Evolutionary conservation across 2,329 filamentous ascomycete species (phyloP).

Genomic region (Curvularia sp.): DNA sequence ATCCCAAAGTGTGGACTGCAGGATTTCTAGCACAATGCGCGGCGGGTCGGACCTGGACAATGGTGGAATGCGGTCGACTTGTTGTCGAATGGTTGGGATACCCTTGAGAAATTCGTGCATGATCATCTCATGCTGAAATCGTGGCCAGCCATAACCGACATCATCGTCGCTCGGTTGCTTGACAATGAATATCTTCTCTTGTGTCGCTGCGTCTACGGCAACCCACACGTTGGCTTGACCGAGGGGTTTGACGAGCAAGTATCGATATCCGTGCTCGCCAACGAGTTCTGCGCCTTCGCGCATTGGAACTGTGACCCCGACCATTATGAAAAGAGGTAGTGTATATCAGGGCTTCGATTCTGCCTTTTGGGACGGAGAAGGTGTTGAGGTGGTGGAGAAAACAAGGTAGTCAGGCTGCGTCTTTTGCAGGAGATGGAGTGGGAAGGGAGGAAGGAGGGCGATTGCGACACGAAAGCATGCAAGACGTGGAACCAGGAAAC

Average conservation of each 20-base stretch:
- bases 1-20: slow-evolving; percentile 20
- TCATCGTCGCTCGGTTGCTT: slow-evolving; percentile 22
- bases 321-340: slow-evolving; percentile 2
- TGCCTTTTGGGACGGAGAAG: not conserved
- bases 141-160: slow-evolving; percentile 16
- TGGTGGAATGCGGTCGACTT: slow-evolving; percentile 20
- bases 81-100: slow-evolving; percentile 16
- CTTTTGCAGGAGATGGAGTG: slow-evolving; percentile 1
- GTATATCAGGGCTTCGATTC: not conserved
- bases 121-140: slow-evolving; percentile 22
- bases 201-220: slow-evolving; percentile 20
- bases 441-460: slow-evolving; percentile 6
- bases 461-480: slow-evolving; percentile 3
- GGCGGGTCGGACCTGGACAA: slow-evolving; percentile 12
- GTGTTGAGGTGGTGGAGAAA: not conserved
- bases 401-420: not conserved
- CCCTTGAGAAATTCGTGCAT: slow-evolving; percentile 23
- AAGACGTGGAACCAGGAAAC: slow-evolving; percentile 2
- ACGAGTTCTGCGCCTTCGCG: slow-evolving; percentile 21
- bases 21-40: slow-evolving; percentile 17
- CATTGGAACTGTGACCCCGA: slow-evolving; percentile 11
- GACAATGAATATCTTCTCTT: slow-evolving; percentile 21
- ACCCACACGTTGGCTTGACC: slow-evolving; percentile 22
- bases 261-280: slow-evolving; percentile 19
- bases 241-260: slow-evolving; percentile 19